Percentiles rank a stretch among this genome's conserved stretches.
phyloP scores from a whole-genome alignment of 257 asterid genomes.

The Solanum virginianum region DNA sequence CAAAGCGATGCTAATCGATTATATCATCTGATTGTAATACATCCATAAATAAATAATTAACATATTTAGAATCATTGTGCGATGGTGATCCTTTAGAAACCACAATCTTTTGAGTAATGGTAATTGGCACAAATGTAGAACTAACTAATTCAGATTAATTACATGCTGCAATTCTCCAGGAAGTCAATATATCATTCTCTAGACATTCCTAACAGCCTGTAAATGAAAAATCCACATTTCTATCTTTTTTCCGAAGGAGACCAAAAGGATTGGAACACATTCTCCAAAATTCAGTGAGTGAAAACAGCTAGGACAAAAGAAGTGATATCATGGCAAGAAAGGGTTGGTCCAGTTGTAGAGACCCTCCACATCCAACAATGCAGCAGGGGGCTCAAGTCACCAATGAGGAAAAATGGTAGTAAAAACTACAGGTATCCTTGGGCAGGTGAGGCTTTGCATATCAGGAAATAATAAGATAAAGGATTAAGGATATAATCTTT shows the following conservation, averaged over 20 bases:
- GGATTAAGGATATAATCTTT: neutral
- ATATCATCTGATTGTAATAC: neutral
- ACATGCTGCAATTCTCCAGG: neutral
- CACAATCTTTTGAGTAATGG: neutral
- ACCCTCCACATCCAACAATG: neutral
- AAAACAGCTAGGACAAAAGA: neutral
- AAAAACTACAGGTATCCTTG: neutral
- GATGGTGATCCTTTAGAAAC: neutral
- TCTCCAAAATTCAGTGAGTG: neutral
- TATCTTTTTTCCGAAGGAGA: neutral
- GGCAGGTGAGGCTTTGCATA: neutral
- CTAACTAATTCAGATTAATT: neutral
- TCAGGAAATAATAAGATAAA: neutral
- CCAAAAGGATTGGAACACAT: neutral
- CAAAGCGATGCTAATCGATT: neutral
- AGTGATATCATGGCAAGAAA: neutral
- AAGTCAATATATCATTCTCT: neutral
- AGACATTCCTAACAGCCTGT: neutral
- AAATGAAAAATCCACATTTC: neutral
- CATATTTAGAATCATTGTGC: neutral
- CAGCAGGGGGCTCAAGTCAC: neutral
- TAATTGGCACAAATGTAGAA: neutral
- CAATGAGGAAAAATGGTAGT: neutral
- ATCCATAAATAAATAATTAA: neutral
- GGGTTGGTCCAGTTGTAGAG: neutral